Percentiles rank a stretch among this genome's conserved stretches.
phyloP scores from a whole-genome alignment of 257 asterid genomes.

The Solanum bukasovii region DNA sequence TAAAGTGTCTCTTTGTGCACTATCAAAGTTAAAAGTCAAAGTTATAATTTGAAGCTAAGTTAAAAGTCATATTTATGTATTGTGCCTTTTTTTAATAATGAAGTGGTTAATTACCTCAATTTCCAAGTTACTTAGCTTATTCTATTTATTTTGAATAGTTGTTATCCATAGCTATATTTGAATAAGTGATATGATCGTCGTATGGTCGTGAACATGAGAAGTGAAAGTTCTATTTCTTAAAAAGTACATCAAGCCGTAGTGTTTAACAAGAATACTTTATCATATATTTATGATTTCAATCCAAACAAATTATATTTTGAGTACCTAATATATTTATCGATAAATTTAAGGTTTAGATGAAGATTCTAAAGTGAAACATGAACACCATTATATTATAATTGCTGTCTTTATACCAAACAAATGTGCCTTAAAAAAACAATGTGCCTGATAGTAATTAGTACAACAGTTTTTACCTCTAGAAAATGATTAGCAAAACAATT shows the following conservation, averaged over 20 bases:
- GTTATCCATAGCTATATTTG: neutral
- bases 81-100: neutral
- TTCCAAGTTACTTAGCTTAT: neutral
- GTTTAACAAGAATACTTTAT: no score
- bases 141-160: neutral
- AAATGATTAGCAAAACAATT: neutral
- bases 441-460: neutral
- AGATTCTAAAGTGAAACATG: neutral
- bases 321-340: no score
- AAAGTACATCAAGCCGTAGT: neutral
- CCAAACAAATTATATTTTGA: no score
- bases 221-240: neutral
- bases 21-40: no score
- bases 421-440: neutral
- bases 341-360: neutral
- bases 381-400: neutral
- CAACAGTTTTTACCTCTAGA: neutral
- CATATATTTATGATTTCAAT: no score
- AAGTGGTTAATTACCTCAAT: neutral
- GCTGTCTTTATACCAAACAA: neutral
- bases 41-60: no score
- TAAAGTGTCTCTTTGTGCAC: no score
- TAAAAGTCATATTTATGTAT: no score
- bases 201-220: neutral
- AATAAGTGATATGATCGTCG: neutral